Base-by-base conservation (phyloP, 2,329 filamentous ascomycete genomes). In the Hypoxylon rubiginosum region DNA sequence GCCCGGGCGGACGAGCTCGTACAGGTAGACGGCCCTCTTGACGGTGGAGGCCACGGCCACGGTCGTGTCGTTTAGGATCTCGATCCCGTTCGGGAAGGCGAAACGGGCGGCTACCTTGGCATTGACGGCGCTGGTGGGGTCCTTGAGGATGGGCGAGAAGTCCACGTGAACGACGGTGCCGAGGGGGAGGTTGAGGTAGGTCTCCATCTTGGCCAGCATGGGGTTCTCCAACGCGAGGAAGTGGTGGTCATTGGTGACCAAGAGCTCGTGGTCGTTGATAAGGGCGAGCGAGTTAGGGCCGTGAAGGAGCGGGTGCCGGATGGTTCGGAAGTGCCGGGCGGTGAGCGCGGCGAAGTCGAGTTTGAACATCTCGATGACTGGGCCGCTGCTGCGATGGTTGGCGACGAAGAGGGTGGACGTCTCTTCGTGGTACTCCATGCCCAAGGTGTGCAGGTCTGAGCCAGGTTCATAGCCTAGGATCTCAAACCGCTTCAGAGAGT, bases 61-160 rank as follows among this genome's bases (percentile, higher is more conserved):
- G 0, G 78, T 81, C 0, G 78, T 80, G 1, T 64, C 68, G 62
- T 82, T 82, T 3, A 83, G 48, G 0, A 82, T 64, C 30, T 77
- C 77, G 15, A 83, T 75, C 13, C 82, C 82, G 52, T 83, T 83
- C 8, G 82, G 75, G 46, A 81, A 83, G 9, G 81, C 66, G 1
- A 79, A 48, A 11, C 75, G 75, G 1, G 77, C 77, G 0, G 81
- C 74, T 0, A 80, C 55, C 24, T 45, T 62, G 1, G 73, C 76
- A 1, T 67, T 49, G 26, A 73, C 71, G 4, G 64, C 17, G 6
- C 36, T 46, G 3, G 48, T 2, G 9, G 69, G 68, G 54, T 70
- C 69, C 4, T 64, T 39, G 5, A 72, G 48, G 1, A 66, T 43
- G 3, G 70, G 41, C 0, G 72, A 64, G 6, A 75, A 62, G 3